phyloP scores from a whole-genome alignment of 2,329 filamentous ascomycete genomes.

The Nemania sp. region DNA sequence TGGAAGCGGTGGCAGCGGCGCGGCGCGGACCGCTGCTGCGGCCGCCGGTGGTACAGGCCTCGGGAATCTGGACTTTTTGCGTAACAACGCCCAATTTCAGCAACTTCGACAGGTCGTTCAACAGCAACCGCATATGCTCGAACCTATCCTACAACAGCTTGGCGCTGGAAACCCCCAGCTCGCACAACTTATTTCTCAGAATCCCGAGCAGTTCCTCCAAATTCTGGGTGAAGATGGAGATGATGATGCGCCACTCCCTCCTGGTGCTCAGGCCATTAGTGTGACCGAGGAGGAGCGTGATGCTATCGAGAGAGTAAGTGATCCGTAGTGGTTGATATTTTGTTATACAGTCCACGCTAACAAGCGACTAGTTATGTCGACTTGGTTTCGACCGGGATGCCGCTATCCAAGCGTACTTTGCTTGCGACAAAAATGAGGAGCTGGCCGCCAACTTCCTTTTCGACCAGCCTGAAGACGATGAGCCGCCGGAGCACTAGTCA shows the following conservation, averaged over 20 bases:
- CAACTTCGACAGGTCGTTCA: conserved; percentile 96
- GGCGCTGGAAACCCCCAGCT: conserved; percentile 93
- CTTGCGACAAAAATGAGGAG: conserved; percentile 99
- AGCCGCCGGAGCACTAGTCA: conserved; percentile 52
- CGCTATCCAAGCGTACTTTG: conserved; percentile 97
- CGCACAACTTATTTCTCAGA: conserved; percentile 85
- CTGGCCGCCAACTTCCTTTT: conserved; percentile 97
- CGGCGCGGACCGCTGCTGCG: conserved; percentile 42
- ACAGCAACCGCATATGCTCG: conserved; percentile 97
- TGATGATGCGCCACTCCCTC: conserved; percentile 81
- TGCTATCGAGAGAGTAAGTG: conserved; percentile 87
- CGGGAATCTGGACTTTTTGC: conserved; percentile 87
- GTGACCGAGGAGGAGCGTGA: conserved; percentile 97
- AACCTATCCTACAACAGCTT: conserved; percentile 95
- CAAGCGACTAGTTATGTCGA: conserved; percentile 70
- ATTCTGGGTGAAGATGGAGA: conserved; percentile 86
- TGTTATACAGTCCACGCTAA: conserved; percentile 15
- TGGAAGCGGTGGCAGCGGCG: conserved; percentile 47
- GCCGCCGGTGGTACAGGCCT: conserved; percentile 55
- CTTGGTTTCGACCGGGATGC: conserved; percentile 91
- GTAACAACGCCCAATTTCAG: conserved; percentile 96
- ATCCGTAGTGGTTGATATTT: conserved; percentile 2
- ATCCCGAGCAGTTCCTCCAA: conserved; percentile 91
- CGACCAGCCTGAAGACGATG: conserved; percentile 89
- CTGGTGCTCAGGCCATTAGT: conserved; percentile 83